These are phyloP conservation scores for Colletotrichum echinochloae DNA, from an alignment of 2,329 filamentous ascomycete species.

Conservation along the genomic window DNA sequence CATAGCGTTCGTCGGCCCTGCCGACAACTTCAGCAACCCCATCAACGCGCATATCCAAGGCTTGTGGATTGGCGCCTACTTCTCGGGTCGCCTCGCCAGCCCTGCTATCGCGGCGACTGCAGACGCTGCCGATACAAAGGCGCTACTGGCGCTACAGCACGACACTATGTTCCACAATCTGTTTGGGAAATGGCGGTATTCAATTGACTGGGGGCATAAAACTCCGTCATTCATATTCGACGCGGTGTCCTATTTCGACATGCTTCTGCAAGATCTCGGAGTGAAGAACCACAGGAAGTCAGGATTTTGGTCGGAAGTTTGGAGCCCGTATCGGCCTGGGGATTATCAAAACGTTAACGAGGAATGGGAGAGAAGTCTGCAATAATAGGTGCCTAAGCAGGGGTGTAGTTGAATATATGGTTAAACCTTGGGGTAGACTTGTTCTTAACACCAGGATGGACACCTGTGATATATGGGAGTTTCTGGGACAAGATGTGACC, in stretches of 20 bases:
- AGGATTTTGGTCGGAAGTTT: conserved; percentile 63
- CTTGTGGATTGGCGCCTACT: conserved; percentile 75
- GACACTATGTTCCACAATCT: conserved; percentile 74
- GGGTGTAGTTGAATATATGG: no score
- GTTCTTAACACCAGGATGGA: no score
- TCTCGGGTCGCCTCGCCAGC: conserved; percentile 51
- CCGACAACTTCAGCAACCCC: conserved; percentile 57
- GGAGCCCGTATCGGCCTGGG: conserved; percentile 67
- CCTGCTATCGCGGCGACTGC: conserved; percentile 31
- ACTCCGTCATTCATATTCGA: conserved; percentile 82
- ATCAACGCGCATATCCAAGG: conserved; percentile 62
- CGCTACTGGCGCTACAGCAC: conserved; percentile 56
- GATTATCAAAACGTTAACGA: conserved; percentile 67
- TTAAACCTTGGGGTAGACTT: no score
- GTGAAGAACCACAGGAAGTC: conserved; percentile 66
- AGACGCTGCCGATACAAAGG: conserved; percentile 6
- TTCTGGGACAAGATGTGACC: no score
- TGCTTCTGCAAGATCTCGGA: conserved; percentile 74
- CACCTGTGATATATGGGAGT: no score
- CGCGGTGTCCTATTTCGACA: conserved; percentile 77
- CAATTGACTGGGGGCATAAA: conserved; percentile 70
- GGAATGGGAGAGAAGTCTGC: conserved; percentile 57
- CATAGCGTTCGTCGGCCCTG: conserved; percentile 59
- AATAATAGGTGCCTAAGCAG: no score
- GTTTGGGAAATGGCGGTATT: conserved; percentile 79